Evolutionary conservation across 148 eudicot species (phyloP), one percentile per base, ranked within the genome.

Genomic region (Tetragonia tetragonoides): DNA sequence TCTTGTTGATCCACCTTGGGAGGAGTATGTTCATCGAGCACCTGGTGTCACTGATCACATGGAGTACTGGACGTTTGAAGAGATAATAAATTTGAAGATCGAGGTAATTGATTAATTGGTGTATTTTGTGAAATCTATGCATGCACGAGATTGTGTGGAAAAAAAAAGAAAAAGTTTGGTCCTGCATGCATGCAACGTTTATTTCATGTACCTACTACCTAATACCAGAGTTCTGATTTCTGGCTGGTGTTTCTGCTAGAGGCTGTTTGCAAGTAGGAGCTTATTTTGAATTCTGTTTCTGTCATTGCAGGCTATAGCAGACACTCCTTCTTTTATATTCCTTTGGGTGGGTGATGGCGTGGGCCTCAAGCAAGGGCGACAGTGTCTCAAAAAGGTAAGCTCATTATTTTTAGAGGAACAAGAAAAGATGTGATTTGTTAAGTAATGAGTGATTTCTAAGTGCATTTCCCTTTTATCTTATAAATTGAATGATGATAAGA

Each of bases 321-420:
- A 95, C 84, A 93, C 99, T 18, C 99, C 99, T 61, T 93, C 99
- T 82, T 95, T 95, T 73, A 85, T 95, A 53, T 95, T 95, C 82
- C 99, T 95, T 75, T 93, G 99, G 97, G 99, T 95, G 80, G 99
- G 99, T 80, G 99, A 95, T 87, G 97, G 97, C 41, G 89, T 88
- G 75, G 99, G 99, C 78, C 97, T 95, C 72, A 97, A 95, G 83
- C 99, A 90, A 85, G 99, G 99, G 59, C 91, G 99, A 15, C 97
- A 90, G 77, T 95, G 99, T 81, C 84, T 95, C 37, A 95, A 93
- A 83, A 95, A 93, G 97, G 99, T 95, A 82, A 23, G 21, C 69
- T 28, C 42, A 42, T 71, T 6, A 66, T 11, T 56, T 18, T 59
- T 67, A 41, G 21, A 2, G 49, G 44, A 68, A 12, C 54, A 68